These are phyloP conservation scores for Podospora sp. DNA, from an alignment of 495 filamentous ascomycete species.

Conservation along the genomic window DNA sequence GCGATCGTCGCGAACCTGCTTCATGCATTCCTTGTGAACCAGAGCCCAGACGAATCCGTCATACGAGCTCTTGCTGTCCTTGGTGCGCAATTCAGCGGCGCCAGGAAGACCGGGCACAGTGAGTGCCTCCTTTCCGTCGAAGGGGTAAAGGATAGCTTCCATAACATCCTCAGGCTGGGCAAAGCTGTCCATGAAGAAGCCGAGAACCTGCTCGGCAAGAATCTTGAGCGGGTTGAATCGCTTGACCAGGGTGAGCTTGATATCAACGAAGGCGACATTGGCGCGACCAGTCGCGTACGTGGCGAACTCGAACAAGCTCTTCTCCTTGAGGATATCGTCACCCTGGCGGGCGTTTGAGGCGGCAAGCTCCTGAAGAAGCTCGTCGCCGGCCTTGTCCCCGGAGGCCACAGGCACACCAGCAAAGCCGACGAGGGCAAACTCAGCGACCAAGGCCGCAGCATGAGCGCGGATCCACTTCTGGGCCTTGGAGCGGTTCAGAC, in stretches of 20 bases:
- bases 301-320: slow-evolving; percentile 76
- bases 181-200: slow-evolving; percentile 78
- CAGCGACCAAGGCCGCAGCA: slow-evolving; percentile 67
- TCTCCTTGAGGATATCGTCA: slow-evolving; percentile 75
- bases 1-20: slow-evolving; percentile 82
- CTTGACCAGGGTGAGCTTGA: slow-evolving; percentile 80
- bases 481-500: slow-evolving; percentile 77
- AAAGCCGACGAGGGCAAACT: slow-evolving; percentile 91
- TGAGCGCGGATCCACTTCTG: slow-evolving; percentile 79
- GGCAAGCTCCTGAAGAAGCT: slow-evolving; percentile 42
- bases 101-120: slow-evolving; percentile 62
- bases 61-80: slow-evolving; percentile 71
- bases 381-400: slow-evolving; percentile 42
- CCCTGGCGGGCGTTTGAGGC: slow-evolving; percentile 40
- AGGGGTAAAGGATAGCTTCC: slow-evolving; percentile 77
- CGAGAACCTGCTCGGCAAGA: slow-evolving; percentile 64
- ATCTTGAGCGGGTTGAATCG: slow-evolving; percentile 84
- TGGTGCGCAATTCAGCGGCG: slow-evolving; percentile 54
- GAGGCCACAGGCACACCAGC: slow-evolving; percentile 46
- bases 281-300: slow-evolving; percentile 93
- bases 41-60: slow-evolving; percentile 94
- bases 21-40: slow-evolving; percentile 95
- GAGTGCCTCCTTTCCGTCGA: slow-evolving; percentile 87
- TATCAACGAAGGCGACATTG: slow-evolving; percentile 88
- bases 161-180: slow-evolving; percentile 66